These are phyloP conservation scores for Coniella vitis DNA, from an alignment of 2,329 filamentous ascomycete genomes.

Conservation along the genomic window DNA sequence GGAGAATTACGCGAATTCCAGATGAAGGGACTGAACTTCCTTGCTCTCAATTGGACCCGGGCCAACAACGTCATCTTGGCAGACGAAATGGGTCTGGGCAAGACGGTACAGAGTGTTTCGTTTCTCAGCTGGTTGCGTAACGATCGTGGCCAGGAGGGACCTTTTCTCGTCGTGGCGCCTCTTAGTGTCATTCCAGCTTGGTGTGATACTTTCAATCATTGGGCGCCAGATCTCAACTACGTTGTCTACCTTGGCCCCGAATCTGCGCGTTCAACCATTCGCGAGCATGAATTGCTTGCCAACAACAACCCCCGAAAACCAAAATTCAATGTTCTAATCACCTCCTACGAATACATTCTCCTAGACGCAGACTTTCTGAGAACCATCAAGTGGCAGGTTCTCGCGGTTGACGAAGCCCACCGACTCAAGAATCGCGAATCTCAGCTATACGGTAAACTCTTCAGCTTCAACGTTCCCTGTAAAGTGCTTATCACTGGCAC, in stretches of 20 bases:
- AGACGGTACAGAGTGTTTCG: slow-evolving; percentile 94
- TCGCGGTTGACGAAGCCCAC: slow-evolving; percentile 94
- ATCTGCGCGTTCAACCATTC: slow-evolving; percentile 76
- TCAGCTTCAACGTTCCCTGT: slow-evolving; percentile 80
- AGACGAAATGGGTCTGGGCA: slow-evolving; percentile 97
- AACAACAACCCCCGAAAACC: slow-evolving; percentile 81
- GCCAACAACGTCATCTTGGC: slow-evolving; percentile 94
- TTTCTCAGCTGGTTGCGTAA: slow-evolving; percentile 97
- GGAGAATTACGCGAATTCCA: slow-evolving; percentile 91
- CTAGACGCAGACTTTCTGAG: slow-evolving; percentile 77
- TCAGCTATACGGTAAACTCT: slow-evolving; percentile 78
- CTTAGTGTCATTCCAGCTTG: slow-evolving; percentile 95
- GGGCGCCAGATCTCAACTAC: slow-evolving; percentile 94
- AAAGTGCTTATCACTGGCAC: slow-evolving; percentile 93
- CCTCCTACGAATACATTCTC: slow-evolving; percentile 94
- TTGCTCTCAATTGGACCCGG: slow-evolving; percentile 92
- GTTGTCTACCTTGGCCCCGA: slow-evolving; percentile 93
- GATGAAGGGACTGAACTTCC: slow-evolving; percentile 86
- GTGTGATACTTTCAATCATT: slow-evolving; percentile 95
- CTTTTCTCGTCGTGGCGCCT: slow-evolving; percentile 94
- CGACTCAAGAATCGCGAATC: slow-evolving; percentile 94
- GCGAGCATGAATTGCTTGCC: slow-evolving; percentile 80
- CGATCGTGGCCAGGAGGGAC: slow-evolving; percentile 81
- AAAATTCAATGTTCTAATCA: slow-evolving; percentile 96
- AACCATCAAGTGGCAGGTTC: slow-evolving; percentile 93